Conservation (phyloP, 2,329 filamentous ascomycete species). For the Colletotrichum liriopes region DNA sequence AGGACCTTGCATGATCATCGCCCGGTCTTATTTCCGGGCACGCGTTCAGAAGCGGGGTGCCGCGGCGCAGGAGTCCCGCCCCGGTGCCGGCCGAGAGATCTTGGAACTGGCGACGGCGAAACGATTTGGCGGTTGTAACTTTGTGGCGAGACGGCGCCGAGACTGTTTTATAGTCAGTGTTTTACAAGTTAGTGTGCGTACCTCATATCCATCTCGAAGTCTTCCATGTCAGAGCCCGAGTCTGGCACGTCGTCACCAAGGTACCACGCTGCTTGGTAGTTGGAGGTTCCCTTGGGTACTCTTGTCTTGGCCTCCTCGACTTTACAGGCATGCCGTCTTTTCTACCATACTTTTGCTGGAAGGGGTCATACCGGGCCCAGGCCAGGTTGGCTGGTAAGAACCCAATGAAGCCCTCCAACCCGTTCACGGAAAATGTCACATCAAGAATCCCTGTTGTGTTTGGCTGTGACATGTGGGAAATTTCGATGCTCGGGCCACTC, state of each 20-base stretch:
- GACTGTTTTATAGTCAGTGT: not conserved
- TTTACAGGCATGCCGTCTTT: not conserved
- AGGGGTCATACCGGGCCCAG: not conserved
- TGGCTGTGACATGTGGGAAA: not conserved
- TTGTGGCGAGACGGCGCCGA: not conserved
- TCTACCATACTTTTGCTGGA: not conserved
- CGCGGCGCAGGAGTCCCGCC: not conserved
- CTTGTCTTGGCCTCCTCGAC: conserved; percentile 72
- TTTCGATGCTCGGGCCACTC: not conserved
- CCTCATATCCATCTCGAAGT: conserved; percentile 63
- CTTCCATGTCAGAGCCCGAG: conserved; percentile 87
- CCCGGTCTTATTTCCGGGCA: conserved; percentile 2
- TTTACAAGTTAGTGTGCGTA: not conserved
- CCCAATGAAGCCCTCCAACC: not conserved
- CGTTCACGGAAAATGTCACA: not conserved
- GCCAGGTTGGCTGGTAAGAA: not conserved
- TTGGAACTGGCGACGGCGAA: not conserved
- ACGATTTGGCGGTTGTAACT: not conserved
- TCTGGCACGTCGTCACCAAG: conserved; percentile 82
- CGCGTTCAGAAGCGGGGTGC: not conserved
- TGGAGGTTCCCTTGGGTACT: conserved; percentile 91
- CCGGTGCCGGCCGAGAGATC: conserved; percentile 5
- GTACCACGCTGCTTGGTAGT: conserved; percentile 96
- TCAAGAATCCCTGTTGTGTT: not conserved
- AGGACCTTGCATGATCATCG: not conserved